A percentile compares a stretch with the other conserved stretches of the same genome.
These are phyloP conservation scores for Neurospora discreta DNA, from an alignment of 495 filamentous ascomycete species.

Conservation along the genomic window DNA sequence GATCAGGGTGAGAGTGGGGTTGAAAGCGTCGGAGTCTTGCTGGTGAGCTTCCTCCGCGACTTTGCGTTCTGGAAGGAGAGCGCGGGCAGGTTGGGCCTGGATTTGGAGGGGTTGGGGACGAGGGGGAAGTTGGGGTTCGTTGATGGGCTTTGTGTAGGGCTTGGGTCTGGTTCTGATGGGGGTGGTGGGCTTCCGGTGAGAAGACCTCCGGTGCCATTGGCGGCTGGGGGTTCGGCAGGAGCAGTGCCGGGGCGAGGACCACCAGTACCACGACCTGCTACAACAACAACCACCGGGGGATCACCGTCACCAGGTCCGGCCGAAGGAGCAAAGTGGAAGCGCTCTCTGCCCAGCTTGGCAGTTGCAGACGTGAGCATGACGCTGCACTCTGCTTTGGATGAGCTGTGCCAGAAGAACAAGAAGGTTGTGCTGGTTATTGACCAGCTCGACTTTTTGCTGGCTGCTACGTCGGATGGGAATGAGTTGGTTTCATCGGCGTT, in stretches of 20 bases:
- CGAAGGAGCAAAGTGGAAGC: neutral
- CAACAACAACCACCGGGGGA: neutral
- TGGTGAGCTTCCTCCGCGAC: conserved; percentile 73
- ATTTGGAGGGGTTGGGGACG: conserved; percentile 48
- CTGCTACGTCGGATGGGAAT: conserved; percentile 27
- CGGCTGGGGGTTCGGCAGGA: neutral
- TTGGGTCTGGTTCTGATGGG: neutral
- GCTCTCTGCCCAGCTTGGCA: neutral
- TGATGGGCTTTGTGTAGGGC: conserved; percentile 48
- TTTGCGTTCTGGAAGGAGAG: conserved; percentile 62
- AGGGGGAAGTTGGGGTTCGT: conserved; percentile 56
- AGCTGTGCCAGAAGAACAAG: conserved; percentile 4
- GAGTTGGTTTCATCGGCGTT: conserved; percentile 14
- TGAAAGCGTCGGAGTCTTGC: conserved; percentile 41
- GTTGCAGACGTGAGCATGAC: conserved; percentile 13
- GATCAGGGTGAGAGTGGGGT: neutral
- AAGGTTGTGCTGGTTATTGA: conserved; percentile 43
- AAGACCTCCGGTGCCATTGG: neutral
- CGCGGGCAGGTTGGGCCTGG: conserved; percentile 54
- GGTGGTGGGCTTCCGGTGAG: neutral
- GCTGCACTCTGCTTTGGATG: conserved; percentile 22
- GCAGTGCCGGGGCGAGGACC: neutral
- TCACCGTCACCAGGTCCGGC: neutral
- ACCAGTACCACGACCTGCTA: neutral
- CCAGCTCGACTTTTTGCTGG: conserved; percentile 44